Evolutionary conservation across 306 rosid species (phyloP).

Genomic region (Arachis hypogaea): DNA sequence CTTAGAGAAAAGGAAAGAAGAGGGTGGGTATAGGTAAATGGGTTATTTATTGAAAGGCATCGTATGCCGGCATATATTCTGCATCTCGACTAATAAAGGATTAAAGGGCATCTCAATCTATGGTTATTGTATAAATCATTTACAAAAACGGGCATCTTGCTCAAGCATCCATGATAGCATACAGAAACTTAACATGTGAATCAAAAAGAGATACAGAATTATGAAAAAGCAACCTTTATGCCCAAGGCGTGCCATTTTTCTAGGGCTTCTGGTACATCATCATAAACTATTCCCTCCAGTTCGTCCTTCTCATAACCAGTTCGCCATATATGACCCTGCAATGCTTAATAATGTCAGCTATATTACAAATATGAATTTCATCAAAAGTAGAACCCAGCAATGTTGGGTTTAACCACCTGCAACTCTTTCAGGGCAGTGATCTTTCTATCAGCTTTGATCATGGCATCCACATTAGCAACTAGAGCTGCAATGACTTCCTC

Average conservation of each 20-base stretch:
- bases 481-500: conserved; percentile 78
- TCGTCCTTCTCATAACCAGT: conserved; percentile 84
- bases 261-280: conserved; percentile 90
- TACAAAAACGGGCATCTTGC: conserved; percentile 30
- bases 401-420: conserved; percentile 62
- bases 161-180: conserved; percentile 28
- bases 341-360: conserved; percentile 39
- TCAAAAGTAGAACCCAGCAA: conserved; percentile 10
- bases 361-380: conserved; percentile 27
- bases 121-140: conserved; percentile 26
- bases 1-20: conserved; percentile 35
- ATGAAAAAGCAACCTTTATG: conserved; percentile 63
- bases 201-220: conserved; percentile 12
- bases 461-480: conserved; percentile 80
- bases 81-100: conserved; percentile 1
- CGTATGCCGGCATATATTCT: conserved; percentile 19
- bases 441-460: conserved; percentile 96
- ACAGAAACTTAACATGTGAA: conserved; percentile 27
- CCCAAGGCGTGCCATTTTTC: conserved; percentile 81
- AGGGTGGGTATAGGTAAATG: conserved; percentile 23
- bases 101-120: conserved; percentile 25
- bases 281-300: conserved; percentile 82
- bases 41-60: conserved; percentile 32
- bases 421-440: conserved; percentile 91
- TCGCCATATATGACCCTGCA: conserved; percentile 96